Percentiles rank a stretch among this genome's conserved stretches.
These are phyloP conservation scores for Didymella pomorum DNA, from an alignment of 2,329 filamentous ascomycete species.

Conservation along the genomic window DNA sequence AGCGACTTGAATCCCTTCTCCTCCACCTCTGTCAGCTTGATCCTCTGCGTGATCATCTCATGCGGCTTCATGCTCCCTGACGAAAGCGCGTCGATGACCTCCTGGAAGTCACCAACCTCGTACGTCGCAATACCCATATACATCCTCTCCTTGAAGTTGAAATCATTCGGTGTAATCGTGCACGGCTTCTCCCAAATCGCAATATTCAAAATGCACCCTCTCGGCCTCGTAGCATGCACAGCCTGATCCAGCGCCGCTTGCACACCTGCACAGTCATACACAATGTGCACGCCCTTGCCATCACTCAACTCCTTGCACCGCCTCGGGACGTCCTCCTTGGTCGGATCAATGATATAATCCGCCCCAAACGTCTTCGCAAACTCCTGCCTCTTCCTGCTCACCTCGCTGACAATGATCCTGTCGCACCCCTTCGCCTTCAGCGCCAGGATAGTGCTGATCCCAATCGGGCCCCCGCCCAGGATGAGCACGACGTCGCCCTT, in stretches of 20 bases:
- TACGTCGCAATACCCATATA: slow-evolving; percentile 64
- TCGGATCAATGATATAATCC: slow-evolving; percentile 60
- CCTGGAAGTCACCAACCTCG: slow-evolving; percentile 60
- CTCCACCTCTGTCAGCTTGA: slow-evolving; percentile 56
- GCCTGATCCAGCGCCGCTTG: slow-evolving; percentile 60
- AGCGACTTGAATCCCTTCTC: slow-evolving; percentile 58
- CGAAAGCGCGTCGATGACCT: slow-evolving; percentile 55
- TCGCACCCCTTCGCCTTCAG: slow-evolving; percentile 43
- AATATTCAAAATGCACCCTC: slow-evolving; percentile 63
- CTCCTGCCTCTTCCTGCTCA: slow-evolving; percentile 57
- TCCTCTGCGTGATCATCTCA: slow-evolving; percentile 60
- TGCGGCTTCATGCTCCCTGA: slow-evolving; percentile 55
- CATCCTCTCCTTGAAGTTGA: slow-evolving; percentile 62
- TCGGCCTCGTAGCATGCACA: slow-evolving; percentile 57
- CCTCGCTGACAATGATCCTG: slow-evolving; percentile 63
- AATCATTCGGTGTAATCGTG: slow-evolving; percentile 58
- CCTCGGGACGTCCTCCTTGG: slow-evolving; percentile 57
- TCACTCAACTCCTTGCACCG: slow-evolving; percentile 55
- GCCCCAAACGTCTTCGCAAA: slow-evolving; percentile 62
- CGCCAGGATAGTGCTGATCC: slow-evolving; percentile 51
- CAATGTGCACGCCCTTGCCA: slow-evolving; percentile 58
- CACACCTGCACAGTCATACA: slow-evolving; percentile 63
- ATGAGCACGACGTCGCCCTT: slow-evolving; percentile 57
- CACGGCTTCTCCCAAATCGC: slow-evolving; percentile 65
- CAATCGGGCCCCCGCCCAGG: slow-evolving; percentile 63